Percentiles rank a stretch among this genome's conserved stretches.
phyloP scores from a whole-genome alignment of 805 yeast genomes.

The Ogataea glucozyma region DNA sequence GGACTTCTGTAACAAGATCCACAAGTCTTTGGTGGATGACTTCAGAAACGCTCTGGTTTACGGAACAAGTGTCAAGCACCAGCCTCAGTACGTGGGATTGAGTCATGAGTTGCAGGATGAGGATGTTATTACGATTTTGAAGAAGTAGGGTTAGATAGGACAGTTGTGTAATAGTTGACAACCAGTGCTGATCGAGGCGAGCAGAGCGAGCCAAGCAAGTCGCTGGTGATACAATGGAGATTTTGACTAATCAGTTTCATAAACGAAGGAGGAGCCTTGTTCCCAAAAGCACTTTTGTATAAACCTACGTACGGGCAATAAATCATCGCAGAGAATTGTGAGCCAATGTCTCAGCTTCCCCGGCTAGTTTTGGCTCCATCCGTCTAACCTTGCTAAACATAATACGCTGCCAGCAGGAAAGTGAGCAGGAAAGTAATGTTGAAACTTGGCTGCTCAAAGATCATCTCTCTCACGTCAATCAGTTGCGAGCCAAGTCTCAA shows the following conservation, averaged over 20 bases:
- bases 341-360: too few relatives aligned
- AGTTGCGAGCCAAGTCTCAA: slow-evolving; percentile 38
- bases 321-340: too few relatives aligned
- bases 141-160: slow-evolving; percentile 43
- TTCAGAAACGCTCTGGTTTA: slow-evolving; percentile 91
- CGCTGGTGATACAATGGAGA: too few relatives aligned
- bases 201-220: too few relatives aligned
- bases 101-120: slow-evolving; percentile 85
- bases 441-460: slow-evolving; percentile 63
- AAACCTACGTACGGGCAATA: too few relatives aligned
- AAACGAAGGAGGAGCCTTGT: too few relatives aligned
- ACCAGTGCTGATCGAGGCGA: too few relatives aligned
- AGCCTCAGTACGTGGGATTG: slow-evolving; percentile 94
- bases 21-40: slow-evolving; percentile 89
- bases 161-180: too few relatives aligned
- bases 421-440: slow-evolving; percentile 54
- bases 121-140: slow-evolving; percentile 94
- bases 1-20: slow-evolving; percentile 96
- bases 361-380: too few relatives aligned
- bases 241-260: too few relatives aligned
- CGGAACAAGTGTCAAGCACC: slow-evolving; percentile 95
- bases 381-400: slow-evolving; percentile 34
- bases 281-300: too few relatives aligned
- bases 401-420: slow-evolving; percentile 62
- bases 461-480: slow-evolving; percentile 49